These are phyloP conservation scores for Solanum aculeatissimum DNA, from an alignment of 305 asterid species.

Conservation along the genomic window DNA sequence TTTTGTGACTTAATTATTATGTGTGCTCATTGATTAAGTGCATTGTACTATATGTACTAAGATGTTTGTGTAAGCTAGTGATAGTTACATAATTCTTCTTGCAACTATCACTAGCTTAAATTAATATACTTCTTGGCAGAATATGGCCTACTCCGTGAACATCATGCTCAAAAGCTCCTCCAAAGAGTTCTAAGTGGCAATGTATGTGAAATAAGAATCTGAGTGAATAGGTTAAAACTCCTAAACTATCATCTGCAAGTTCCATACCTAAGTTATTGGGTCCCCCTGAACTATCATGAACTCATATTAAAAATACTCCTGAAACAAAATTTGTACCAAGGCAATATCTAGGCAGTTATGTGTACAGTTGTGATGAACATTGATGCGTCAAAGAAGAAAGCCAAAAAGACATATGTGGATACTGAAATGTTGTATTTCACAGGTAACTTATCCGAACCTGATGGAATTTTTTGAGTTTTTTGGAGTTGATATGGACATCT, in stretches of 20 bases:
- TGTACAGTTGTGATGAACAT: too few species aligned
- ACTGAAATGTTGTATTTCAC: conserved; percentile 14
- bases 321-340: too few species aligned
- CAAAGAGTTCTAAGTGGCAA: neutral
- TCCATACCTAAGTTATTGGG: neutral
- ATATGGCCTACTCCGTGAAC: neutral
- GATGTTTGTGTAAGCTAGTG: neutral
- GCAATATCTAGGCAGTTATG: too few species aligned
- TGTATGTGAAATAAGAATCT: neutral
- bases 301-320: too few species aligned
- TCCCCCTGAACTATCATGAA: neutral
- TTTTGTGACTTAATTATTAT: neutral
- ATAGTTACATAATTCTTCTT: too few species aligned
- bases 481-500: too few species aligned
- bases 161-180: neutral
- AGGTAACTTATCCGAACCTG: too few species aligned
- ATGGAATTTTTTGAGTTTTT: too few species aligned
- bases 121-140: too few species aligned
- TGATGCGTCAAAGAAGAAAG: too few species aligned
- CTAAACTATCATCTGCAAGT: neutral
- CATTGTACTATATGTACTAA: neutral
- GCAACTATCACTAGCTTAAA: too few species aligned
- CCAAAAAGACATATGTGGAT: too few species aligned
- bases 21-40: neutral
- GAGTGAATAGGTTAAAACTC: neutral